Evolutionary conservation across 352 stramenopile species (phyloP), one percentile per base, ranked within the genome.

Genomic region (Paralagenidium karlingii): DNA sequence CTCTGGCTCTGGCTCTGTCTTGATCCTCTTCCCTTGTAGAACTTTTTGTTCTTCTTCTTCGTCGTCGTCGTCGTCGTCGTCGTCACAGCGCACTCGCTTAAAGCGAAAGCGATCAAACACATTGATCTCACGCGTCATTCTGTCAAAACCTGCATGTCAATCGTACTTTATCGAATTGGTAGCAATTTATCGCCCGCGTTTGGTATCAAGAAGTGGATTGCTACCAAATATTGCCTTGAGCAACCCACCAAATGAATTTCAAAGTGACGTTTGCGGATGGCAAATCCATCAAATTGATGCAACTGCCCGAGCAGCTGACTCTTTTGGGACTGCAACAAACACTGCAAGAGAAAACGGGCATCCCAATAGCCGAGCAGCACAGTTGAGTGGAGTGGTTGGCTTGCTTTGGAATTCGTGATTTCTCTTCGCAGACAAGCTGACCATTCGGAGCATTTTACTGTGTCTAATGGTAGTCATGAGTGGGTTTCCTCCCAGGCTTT

Each of bases 401-500:
- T 18, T 44, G 5, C 3, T 25, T n/a, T 21, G 13, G 6, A 3
- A 20, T 25, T 39, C 13, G 28, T n/a, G 12, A 18, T 11, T 30
- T 57, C 15, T 24, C 20, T 26, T 43, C n/a, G 12, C 39, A 38
- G 49, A 5, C 20, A 30, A 3, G 26, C 36, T 24, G 26, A 6
- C 9, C n/a, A 34, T 31, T n/a, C n/a, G n/a, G n/a, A n/a, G n/a
- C n/a, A n/a, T n/a, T n/a, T n/a, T n/a, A n/a, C n/a, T n/a, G n/a
- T n/a, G n/a, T n/a, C n/a, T n/a, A n/a, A n/a, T n/a, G n/a, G n/a
- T 45, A 89, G 75, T 89, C 27, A 78, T 89, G 67, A 63, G 59
- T 3, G 75, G 75, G 11, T 89, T 73, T 51, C 75, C 75, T 11
- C 75, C 71, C 4, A 85, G 83, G 49, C 45, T 47, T 15, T 63